Evolutionary conservation across 106 monocot species (phyloP).

Genomic region (Allium sativum): DNA sequence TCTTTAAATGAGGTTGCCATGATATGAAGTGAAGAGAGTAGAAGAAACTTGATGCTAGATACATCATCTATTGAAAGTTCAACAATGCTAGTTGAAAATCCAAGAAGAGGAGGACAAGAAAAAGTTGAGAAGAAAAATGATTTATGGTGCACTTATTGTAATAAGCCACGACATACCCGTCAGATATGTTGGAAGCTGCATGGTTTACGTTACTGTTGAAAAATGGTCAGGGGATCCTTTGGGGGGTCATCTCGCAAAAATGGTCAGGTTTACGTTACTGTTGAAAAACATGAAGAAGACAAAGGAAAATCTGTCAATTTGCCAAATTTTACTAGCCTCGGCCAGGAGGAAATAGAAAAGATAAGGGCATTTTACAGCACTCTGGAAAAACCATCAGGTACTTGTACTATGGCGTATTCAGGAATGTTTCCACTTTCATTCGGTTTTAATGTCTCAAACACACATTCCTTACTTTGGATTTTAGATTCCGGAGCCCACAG

Average conservation of each 20-base stretch:
- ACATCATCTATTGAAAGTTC: background rate
- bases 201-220: background rate
- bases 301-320: background rate
- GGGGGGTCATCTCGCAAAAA: no score
- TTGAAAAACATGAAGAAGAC: background rate
- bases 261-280: no score
- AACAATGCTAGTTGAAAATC: background rate
- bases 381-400: slow-evolving; percentile 3
- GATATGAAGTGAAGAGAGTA: background rate
- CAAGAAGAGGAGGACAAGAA: background rate
- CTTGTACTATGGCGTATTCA: slow-evolving; percentile 2
- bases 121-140: background rate
- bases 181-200: background rate
- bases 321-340: background rate
- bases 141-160: slow-evolving; percentile 3
- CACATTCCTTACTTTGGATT: background rate
- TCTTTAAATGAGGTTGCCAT: slow-evolving; percentile 1
- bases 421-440: background rate
- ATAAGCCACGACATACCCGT: background rate
- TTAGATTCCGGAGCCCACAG: background rate
- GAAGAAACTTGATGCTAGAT: background rate
- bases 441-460: slow-evolving; percentile 2
- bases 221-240: background rate
- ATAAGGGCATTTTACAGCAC: background rate
- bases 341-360: background rate